phyloP scores from a whole-genome alignment of 441 rosid species.

The Gossypium davidsonii region DNA sequence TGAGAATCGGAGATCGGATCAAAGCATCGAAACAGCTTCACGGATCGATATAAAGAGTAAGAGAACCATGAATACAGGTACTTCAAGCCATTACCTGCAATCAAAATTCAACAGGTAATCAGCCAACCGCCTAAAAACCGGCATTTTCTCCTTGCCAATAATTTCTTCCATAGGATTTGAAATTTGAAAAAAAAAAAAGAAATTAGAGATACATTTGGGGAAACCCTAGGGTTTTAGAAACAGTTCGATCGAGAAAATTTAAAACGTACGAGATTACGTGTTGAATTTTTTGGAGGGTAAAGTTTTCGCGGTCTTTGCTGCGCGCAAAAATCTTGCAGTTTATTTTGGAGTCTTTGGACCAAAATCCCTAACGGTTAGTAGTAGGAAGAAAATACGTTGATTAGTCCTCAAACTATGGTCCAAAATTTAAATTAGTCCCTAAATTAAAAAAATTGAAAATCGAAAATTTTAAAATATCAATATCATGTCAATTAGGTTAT shows the following conservation, averaged over 20 bases:
- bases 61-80: constrained; percentile 34
- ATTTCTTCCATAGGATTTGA: background rate
- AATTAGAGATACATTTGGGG: background rate
- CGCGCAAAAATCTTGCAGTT: background rate
- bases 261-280: background rate
- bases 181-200: background rate
- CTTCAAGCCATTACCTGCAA: constrained; percentile 53
- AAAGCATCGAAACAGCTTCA: constrained; percentile 43
- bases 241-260: background rate
- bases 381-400: background rate
- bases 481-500: too few species aligned
- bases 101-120: constrained; percentile 4
- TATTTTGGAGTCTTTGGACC: background rate
- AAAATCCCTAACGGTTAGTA: background rate
- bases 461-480: too few species aligned
- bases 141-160: background rate
- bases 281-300: background rate
- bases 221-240: background rate
- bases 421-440: background rate
- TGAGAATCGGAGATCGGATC: constrained; percentile 78
- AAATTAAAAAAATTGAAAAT: too few species aligned
- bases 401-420: background rate
- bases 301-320: background rate
- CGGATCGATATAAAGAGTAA: constrained; percentile 43
- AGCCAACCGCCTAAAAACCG: background rate